phyloP scores from a whole-genome alignment of 2,329 filamentous ascomycete genomes.

The Monascus ruber region DNA sequence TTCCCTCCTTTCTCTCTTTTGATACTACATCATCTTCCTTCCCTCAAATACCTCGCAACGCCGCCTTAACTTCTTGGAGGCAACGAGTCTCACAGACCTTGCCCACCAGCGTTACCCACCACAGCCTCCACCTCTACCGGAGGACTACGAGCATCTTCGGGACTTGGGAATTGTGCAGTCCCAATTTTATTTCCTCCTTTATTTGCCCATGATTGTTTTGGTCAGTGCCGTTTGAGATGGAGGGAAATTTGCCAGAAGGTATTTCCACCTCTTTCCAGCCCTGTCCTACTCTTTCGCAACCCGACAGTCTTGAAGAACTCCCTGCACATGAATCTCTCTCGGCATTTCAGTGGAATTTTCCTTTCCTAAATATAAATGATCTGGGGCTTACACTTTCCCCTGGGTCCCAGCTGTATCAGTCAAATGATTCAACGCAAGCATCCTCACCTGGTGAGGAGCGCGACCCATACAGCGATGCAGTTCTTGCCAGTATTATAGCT shows the following conservation, averaged over 20 bases:
- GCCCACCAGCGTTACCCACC: not conserved
- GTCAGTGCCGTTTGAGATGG: conserved; percentile 6
- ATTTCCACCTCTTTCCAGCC: conserved; percentile 25
- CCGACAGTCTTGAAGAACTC: conserved; percentile 7
- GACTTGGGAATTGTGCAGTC: not conserved
- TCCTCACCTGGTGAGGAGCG: conserved; percentile 5
- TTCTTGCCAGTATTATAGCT: not conserved
- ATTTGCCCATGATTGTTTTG: not conserved
- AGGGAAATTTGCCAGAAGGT: conserved; percentile 24
- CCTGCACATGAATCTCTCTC: conserved; percentile 11
- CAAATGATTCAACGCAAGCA: conserved; percentile 3
- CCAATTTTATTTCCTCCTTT: not conserved
- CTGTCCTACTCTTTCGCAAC: conserved; percentile 7
- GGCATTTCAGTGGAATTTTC: conserved; percentile 8
- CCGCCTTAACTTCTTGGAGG: too few relatives aligned
- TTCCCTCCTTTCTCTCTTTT: too few relatives aligned
- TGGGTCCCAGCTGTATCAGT: conserved; percentile 20
- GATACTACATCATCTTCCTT: too few relatives aligned
- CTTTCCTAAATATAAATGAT: conserved; percentile 19
- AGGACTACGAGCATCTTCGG: not conserved
- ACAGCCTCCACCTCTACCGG: not conserved
- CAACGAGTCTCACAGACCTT: not conserved
- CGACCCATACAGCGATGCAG: not conserved
- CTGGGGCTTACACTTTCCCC: conserved; percentile 35
- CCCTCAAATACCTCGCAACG: too few relatives aligned